Evolutionary conservation across 192 early-diverging fungal species (phyloP).

Genomic region (Lunasporangiospora selenospora): DNA sequence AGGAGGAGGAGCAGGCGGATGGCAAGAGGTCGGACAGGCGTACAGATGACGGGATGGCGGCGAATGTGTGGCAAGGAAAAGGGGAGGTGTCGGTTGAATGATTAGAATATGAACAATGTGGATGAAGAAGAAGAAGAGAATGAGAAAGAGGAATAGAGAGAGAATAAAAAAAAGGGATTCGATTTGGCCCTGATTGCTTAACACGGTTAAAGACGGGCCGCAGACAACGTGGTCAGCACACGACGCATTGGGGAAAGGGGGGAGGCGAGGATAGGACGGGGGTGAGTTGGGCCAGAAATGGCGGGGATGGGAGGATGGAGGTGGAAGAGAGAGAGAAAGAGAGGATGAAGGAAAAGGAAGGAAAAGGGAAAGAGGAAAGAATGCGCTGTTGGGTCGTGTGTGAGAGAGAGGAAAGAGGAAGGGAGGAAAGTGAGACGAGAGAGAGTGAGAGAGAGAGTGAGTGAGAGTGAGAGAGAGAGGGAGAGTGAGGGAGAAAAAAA

Average conservation of each 20-base stretch:
- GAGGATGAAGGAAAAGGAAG: background rate
- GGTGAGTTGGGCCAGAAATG: background rate
- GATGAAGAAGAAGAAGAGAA: background rate
- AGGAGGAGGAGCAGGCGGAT: too few relatives aligned
- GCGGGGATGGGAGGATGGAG: background rate
- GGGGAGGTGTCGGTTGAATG: background rate
- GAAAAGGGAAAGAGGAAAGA: background rate
- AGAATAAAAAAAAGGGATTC: background rate
- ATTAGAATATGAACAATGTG: too few relatives aligned
- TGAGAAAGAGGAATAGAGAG: background rate
- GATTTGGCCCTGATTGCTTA: too few relatives aligned
- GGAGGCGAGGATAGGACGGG: background rate
- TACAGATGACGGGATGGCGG: background rate
- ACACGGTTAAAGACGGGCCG: too few relatives aligned
- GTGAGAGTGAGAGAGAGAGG: conserved; percentile 1
- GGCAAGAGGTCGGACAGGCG: too few relatives aligned
- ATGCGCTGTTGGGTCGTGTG: too few relatives aligned
- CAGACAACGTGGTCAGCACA: too few relatives aligned
- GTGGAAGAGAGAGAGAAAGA: background rate
- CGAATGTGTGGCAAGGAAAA: background rate
- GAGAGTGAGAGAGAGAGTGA: background rate
- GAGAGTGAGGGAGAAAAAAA: background rate
- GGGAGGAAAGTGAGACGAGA: background rate
- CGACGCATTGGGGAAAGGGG: too few relatives aligned
- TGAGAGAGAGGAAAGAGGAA: background rate